A percentile compares a stretch with the other conserved stretches of the same genome.
Conservation (phyloP, 306 rosid species). For the Neltuma alba region DNA sequence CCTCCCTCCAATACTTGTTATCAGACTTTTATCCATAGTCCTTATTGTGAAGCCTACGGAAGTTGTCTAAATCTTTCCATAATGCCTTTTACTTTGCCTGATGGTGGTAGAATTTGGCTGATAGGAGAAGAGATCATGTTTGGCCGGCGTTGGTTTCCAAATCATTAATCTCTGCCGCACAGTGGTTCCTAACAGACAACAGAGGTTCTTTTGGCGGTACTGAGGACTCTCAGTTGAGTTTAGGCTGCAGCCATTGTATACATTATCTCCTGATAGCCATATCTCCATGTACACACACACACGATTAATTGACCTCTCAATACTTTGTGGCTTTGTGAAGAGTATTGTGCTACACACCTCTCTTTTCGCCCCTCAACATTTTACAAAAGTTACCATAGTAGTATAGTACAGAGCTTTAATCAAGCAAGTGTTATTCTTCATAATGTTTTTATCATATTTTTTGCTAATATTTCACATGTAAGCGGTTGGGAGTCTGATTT, state of each 20-base stretch:
- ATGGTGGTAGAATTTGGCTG: constrained; percentile 20
- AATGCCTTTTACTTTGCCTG: constrained; percentile 24
- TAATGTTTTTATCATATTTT: constrained; percentile 1
- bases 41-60: no score
- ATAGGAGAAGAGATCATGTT: constrained; percentile 7
- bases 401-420: constrained; percentile 23
- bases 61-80: no score
- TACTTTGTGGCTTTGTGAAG: constrained; percentile 29
- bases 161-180: constrained; percentile 21
- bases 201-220: constrained; percentile 27
- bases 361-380: constrained; percentile 4
- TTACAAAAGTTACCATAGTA: constrained; percentile 17
- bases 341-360: constrained; percentile 28
- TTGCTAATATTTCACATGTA: neutral
- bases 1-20: neutral
- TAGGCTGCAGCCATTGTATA: constrained; percentile 37
- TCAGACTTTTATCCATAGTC: neutral
- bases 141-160: constrained; percentile 34
- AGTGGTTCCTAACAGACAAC: constrained; percentile 30
- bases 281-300: neutral
- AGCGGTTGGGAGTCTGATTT: neutral
- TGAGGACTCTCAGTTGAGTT: constrained; percentile 31
- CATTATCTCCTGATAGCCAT: constrained; percentile 31
- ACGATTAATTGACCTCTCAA: constrained; percentile 36
- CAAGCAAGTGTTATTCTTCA: constrained; percentile 24